Evolutionary conservation across 2,329 filamentous ascomycete species (phyloP).

Genomic region (Colletotrichum musae): DNA sequence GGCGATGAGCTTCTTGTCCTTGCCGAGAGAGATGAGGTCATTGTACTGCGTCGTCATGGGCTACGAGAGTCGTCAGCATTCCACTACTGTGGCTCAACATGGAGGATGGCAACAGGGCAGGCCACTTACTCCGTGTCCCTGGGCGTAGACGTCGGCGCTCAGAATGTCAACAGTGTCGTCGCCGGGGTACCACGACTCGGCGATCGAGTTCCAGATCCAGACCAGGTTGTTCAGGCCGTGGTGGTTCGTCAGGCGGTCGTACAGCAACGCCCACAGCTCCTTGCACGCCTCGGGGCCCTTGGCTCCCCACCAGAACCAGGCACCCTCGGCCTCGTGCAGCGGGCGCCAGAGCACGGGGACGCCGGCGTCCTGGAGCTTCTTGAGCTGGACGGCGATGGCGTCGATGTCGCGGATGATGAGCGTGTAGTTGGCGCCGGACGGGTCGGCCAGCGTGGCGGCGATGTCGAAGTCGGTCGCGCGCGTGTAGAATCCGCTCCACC

Average conservation of each 20-base stretch:
- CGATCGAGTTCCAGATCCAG: slow-evolving; percentile 66
- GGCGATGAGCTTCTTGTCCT: slow-evolving; percentile 63
- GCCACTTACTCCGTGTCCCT: slow-evolving; percentile 58
- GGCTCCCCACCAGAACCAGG: slow-evolving; percentile 69
- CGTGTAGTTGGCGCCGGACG: slow-evolving; percentile 62
- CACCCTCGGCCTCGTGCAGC: slow-evolving; percentile 65
- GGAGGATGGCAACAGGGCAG: no score
- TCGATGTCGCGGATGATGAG: slow-evolving; percentile 63
- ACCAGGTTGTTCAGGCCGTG: slow-evolving; percentile 63
- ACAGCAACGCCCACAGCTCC: slow-evolving; percentile 59
- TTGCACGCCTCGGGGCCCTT: slow-evolving; percentile 61
- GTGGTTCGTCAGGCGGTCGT: slow-evolving; percentile 59
- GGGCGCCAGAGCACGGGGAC: slow-evolving; percentile 63
- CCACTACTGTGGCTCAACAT: no score
- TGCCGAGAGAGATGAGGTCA: slow-evolving; percentile 56
- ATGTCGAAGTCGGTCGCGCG: slow-evolving; percentile 64
- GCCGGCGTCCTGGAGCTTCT: slow-evolving; percentile 58
- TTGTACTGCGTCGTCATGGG: slow-evolving; percentile 61
- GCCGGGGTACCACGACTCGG: slow-evolving; percentile 63
- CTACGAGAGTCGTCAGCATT: slow-evolving; percentile 39
- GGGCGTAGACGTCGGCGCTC: slow-evolving; percentile 60
- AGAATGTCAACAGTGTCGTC: slow-evolving; percentile 61
- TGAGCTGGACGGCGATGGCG: slow-evolving; percentile 60
- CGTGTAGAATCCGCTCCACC: slow-evolving; percentile 66
- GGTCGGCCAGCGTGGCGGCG: slow-evolving; percentile 56